These are phyloP conservation scores for Stylonectria norvegica DNA, from an alignment of 2,329 filamentous ascomycete species.

Conservation along the genomic window DNA sequence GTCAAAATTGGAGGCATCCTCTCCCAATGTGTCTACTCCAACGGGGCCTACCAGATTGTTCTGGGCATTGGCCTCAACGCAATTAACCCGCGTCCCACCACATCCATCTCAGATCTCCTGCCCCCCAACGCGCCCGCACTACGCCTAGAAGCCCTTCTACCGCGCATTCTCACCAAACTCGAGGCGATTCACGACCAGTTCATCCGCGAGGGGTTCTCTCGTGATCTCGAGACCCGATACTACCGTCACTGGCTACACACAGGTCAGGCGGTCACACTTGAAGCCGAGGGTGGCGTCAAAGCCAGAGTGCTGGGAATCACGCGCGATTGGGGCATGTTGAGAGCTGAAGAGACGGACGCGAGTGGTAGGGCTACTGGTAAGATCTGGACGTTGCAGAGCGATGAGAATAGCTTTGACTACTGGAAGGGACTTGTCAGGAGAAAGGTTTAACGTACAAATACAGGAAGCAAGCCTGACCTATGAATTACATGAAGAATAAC, in stretches of 20 bases:
- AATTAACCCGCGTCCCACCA: slow-evolving; percentile 79
- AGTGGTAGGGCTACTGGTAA: slow-evolving; percentile 72
- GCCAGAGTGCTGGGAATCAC: slow-evolving; percentile 85
- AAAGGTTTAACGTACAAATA: slow-evolving; percentile 54
- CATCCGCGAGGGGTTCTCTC: slow-evolving; percentile 69
- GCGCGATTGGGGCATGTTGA: slow-evolving; percentile 82
- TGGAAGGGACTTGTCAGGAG: slow-evolving; percentile 82
- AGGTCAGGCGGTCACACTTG: slow-evolving; percentile 67
- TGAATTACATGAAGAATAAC: too few species aligned
- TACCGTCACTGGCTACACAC: slow-evolving; percentile 85
- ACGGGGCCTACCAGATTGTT: slow-evolving; percentile 76
- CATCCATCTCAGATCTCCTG: slow-evolving; percentile 74
- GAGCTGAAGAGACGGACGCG: slow-evolving; percentile 76
- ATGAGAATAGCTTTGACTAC: slow-evolving; percentile 98
- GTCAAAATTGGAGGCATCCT: slow-evolving; percentile 93
- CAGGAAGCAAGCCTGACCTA: neutral
- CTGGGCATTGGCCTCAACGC: slow-evolving; percentile 86
- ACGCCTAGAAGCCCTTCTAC: slow-evolving; percentile 75
- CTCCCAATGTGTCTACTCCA: slow-evolving; percentile 79
- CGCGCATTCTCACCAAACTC: slow-evolving; percentile 72
- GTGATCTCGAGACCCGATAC: slow-evolving; percentile 70
- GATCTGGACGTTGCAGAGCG: slow-evolving; percentile 83
- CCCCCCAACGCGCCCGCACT: slow-evolving; percentile 52
- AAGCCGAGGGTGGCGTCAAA: slow-evolving; percentile 70
- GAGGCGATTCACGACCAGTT: slow-evolving; percentile 77